Base-by-base conservation (phyloP, 129 eudicot genomes). In the Glebionis coronaria region DNA sequence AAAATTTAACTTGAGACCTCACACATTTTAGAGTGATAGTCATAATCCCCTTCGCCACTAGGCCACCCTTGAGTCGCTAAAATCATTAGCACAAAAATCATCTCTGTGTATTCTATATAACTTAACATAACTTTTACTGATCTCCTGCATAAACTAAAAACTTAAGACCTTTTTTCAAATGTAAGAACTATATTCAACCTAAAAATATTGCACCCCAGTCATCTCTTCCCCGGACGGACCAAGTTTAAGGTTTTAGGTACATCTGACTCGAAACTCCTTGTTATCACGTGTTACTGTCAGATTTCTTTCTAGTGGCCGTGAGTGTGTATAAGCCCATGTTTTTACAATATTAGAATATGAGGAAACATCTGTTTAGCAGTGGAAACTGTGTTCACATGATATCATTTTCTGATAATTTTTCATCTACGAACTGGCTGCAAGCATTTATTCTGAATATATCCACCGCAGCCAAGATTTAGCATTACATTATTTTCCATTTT, bases 391-490 rank as follows among this genome's bases (percentile, higher is more conserved):
- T 75, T 75, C 69, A 75, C 79, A 75, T 67, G 68, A 12, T 75
- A 67, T 75, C 69, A 50, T 51, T 21, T 67, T 23, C 56, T 49
- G 57, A 63, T 5, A 14, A 73, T 40, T 59, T 72, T 68, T 75
- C 51, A 54, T 64, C 20, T 56, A 28, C 44, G 78, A 69, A 80
- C 61, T 81, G 67, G 71, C 76, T 45, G 31, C 40, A 53, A 23
- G 84, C 58, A 79, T 85, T 58, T 60, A 75, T 79, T 76, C 78
- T 80, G 45, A 67, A 47, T 3, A 65, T 46, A 51, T 68, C 71
- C 78, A 60, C 45, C 50, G 44, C 77, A 67, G 35, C 67, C 71
- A 56, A 35, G 47, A 61, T 73, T 56, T 54, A 66, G 28, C 20
- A 13, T 28, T 40, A 21, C 12, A 58, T 58, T 75, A 58, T 58